Conservation (phyloP, 768 basidiomycete genomes). For the Russula lepida region DNA sequence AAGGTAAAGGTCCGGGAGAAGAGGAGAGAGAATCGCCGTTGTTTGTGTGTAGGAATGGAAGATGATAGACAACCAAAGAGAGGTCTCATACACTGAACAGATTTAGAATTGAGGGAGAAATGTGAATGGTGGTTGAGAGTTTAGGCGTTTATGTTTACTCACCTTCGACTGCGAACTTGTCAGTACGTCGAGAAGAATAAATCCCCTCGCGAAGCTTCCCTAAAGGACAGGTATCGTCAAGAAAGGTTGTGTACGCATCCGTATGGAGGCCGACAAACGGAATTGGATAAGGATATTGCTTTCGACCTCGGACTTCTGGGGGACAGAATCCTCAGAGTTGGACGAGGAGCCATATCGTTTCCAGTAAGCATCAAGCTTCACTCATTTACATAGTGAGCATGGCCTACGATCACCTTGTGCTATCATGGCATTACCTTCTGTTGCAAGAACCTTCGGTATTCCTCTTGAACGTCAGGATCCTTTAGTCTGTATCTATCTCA, state of each 20-base stretch:
- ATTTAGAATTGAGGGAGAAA: neutral
- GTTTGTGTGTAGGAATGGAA: constrained; percentile 58
- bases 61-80: constrained; percentile 52
- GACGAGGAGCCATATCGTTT: constrained; percentile 27
- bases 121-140: neutral
- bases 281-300: constrained; percentile 68
- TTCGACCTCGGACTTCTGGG: constrained; percentile 41
- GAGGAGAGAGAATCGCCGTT: constrained; percentile 49
- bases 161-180: constrained; percentile 66
- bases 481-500: constrained; percentile 47
- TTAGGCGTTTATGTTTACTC: constrained; percentile 13
- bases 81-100: constrained; percentile 60
- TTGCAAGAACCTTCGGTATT: constrained; percentile 57
- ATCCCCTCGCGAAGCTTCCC: constrained; percentile 75
- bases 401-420: neutral
- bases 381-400: neutral
- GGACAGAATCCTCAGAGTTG: constrained; percentile 10
- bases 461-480: constrained; percentile 48
- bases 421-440: constrained; percentile 45
- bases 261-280: constrained; percentile 36
- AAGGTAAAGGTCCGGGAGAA: constrained; percentile 44
- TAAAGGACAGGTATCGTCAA: constrained; percentile 25
- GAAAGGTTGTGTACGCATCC: neutral
- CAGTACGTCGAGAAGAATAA: constrained; percentile 48
- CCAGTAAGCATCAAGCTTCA: constrained; percentile 45